A percentile compares a stretch with the other conserved stretches of the same genome.
Evolutionary conservation across 116 monocot species (phyloP).

Genomic region (Trichopus zeylanicus): DNA sequence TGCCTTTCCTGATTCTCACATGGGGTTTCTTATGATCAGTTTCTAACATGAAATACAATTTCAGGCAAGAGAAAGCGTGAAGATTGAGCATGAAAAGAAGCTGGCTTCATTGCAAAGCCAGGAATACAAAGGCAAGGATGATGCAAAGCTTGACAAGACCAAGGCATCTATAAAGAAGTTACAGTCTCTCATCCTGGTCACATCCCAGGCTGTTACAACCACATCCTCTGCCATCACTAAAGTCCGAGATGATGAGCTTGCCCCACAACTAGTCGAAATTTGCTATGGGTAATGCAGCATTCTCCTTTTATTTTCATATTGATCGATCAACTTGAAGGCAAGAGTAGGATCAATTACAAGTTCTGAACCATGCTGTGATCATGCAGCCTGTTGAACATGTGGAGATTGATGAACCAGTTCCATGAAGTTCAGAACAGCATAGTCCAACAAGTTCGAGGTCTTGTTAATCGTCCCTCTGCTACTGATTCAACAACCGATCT

Average conservation of each 20-base stretch:
- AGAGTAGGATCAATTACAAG: no score
- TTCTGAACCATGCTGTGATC: no score
- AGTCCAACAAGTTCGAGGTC: slow-evolving; percentile 93
- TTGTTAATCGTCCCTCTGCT: slow-evolving; percentile 37
- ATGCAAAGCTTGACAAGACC: slow-evolving; percentile 74
- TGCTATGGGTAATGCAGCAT: slow-evolving; percentile 53
- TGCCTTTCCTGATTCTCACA: not conserved
- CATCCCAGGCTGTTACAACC: slow-evolving; percentile 87
- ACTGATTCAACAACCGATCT: slow-evolving; percentile 68
- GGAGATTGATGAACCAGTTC: slow-evolving; percentile 81
- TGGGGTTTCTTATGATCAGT: no score
- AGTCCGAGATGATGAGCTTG: slow-evolving; percentile 85
- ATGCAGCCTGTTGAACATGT: slow-evolving; percentile 77
- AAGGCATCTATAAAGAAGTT: slow-evolving; percentile 76
- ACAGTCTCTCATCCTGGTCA: slow-evolving; percentile 74
- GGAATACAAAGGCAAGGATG: slow-evolving; percentile 68
- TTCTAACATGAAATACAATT: slow-evolving; percentile 2
- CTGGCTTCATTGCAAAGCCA: slow-evolving; percentile 70
- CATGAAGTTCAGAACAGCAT: slow-evolving; percentile 86
- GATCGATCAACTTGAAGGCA: no score
- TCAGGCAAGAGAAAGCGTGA: slow-evolving; percentile 81
- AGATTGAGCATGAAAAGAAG: slow-evolving; percentile 92
- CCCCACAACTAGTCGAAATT: slow-evolving; percentile 77
- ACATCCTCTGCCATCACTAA: slow-evolving; percentile 82
- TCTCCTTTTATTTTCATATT: not conserved